Evolutionary conservation across 208 protist genomes (phyloP).

Genomic region (Leishmania arabica): DNA sequence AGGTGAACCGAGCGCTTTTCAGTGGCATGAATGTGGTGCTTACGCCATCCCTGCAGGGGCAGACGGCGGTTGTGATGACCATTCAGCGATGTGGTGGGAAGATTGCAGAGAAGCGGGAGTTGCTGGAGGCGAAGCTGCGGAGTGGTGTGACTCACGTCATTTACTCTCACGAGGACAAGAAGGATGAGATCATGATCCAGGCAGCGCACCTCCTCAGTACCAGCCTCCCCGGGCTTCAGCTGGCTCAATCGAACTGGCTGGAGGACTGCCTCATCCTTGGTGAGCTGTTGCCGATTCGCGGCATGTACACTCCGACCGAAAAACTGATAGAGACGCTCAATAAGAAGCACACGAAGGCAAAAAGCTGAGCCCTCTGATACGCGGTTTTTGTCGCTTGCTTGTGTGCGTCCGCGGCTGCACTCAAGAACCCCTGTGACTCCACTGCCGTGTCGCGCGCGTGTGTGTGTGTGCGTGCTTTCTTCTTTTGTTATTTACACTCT

Average conservation of each 20-base stretch:
- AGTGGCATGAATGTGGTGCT: slow-evolving; percentile 68
- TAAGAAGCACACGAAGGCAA: slow-evolving; percentile 67
- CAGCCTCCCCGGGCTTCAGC: slow-evolving; percentile 58
- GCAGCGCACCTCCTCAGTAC: slow-evolving; percentile 52
- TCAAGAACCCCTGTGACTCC: background rate
- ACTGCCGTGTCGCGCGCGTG: background rate
- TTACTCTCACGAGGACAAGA: slow-evolving; percentile 81
- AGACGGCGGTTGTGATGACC: slow-evolving; percentile 34
- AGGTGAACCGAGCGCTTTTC: slow-evolving; percentile 75
- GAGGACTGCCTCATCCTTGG: slow-evolving; percentile 88
- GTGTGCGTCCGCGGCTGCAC: background rate
- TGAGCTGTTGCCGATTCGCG: slow-evolving; percentile 69
- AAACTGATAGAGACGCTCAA: slow-evolving; percentile 84
- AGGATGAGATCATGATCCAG: slow-evolving; percentile 66
- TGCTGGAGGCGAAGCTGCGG: slow-evolving; percentile 43
- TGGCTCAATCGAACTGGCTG: slow-evolving; percentile 74
- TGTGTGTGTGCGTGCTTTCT: background rate
- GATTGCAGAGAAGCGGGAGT: slow-evolving; percentile 38
- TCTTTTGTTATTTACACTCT: background rate
- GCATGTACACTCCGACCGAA: slow-evolving; percentile 73
- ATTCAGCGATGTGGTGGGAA: slow-evolving; percentile 69
- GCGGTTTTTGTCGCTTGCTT: background rate
- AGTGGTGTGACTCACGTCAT: slow-evolving; percentile 76
- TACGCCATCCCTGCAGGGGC: slow-evolving; percentile 51
- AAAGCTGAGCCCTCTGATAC: slow-evolving; percentile 7